Conservation (phyloP, 345 rosid genomes). For the Eucalyptus cloeziana region DNA sequence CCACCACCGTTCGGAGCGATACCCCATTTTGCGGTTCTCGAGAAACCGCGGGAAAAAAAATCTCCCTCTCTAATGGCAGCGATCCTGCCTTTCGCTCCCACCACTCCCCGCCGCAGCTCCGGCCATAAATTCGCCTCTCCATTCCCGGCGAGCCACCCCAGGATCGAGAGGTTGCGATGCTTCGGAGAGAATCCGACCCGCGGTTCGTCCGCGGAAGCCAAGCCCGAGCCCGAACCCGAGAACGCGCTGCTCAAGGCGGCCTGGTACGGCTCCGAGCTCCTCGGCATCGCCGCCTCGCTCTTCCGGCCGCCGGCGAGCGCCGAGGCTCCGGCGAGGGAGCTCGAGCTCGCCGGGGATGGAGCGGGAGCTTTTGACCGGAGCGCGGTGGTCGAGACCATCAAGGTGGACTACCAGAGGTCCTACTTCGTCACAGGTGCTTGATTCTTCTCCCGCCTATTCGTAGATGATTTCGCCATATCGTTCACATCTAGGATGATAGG, state of each 20-base stretch:
- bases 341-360: constrained; percentile 24
- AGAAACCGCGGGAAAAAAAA: neutral
- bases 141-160: neutral
- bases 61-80: constrained; percentile 24
- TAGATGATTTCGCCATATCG: neutral
- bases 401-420: constrained; percentile 63
- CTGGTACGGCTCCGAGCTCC: constrained; percentile 92
- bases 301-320: constrained; percentile 30
- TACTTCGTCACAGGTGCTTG: constrained; percentile 77
- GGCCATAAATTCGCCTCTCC: neutral
- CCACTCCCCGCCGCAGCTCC: constrained; percentile 5
- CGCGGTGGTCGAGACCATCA: constrained; percentile 43
- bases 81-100: constrained; percentile 14
- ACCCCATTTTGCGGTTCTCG: neutral
- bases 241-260: constrained; percentile 73
- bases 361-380: constrained; percentile 49
- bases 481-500: neutral
- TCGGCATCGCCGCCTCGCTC: constrained; percentile 81
- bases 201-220: constrained; percentile 16
- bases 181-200: constrained; percentile 8
- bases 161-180: constrained; percentile 15
- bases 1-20: neutral
- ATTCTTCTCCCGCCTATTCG: neutral
- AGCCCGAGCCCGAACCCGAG: constrained; percentile 21
- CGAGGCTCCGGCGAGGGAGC: neutral